Evolutionary conservation across 2,329 filamentous ascomycete genomes (phyloP), one percentile per base, ranked within the genome.

Genomic region (Pyrenophora tritici-repentis): DNA sequence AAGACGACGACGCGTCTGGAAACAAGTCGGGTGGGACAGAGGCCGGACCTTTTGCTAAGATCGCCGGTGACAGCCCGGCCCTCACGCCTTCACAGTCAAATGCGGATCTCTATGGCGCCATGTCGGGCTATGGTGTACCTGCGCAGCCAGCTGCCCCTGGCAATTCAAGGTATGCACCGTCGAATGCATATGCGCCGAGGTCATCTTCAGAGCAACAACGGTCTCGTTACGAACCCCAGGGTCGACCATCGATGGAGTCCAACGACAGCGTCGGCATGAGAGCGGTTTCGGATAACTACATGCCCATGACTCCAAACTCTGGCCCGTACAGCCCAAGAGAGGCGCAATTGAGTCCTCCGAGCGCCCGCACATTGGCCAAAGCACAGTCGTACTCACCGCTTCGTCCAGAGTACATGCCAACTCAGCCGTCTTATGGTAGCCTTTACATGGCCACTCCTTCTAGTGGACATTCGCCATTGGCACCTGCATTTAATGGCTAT

Each of bases 41-140:
- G 42, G 75, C 72, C 16, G 90, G 91, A 0, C 91, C 91, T 1
- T 97, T 99, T 71, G 87, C 89, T 6, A 88, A 88, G 46, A 85
- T 97, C 44, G 81, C 88, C 22, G 85, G 88, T n/a, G 85, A 86
- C 26, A 78, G 73, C 13, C 75, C 77, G 14, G 65, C 63, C n/a
- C 64, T 79, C 37, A 79, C 75, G 42, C 73, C 77, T 3, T 94
- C 89, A 4, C 81, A 79, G 13, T 84, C 82, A 4, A 85, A 82
- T 62, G 85, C 90, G 38, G 92, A 97, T 60, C 75, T 89, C 5
- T 95, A 94, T 68, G 86, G 86, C 9, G 76, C 79, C 4, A 84
- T 93, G 68, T 86, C 85, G 22, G 76, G 79, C 9, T 84, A 82
- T 53, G 74, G 72, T 13, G 66, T 61, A 2, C 67, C 63, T 18